Conservation (phyloP, 306 rosid genomes). For the Cyclanthera cordifolia region DNA sequence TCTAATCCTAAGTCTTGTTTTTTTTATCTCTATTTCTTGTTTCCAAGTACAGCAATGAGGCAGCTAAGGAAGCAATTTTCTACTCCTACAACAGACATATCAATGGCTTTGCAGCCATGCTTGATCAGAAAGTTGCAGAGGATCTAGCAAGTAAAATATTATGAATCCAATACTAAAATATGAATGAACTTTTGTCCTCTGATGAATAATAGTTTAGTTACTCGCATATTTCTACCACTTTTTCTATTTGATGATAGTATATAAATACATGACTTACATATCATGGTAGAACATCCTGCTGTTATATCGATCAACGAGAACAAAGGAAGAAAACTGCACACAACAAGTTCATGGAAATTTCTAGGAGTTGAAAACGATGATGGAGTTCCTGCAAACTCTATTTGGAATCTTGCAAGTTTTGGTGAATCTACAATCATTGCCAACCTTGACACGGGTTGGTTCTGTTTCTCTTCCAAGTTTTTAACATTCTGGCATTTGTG, state of each 20-base stretch:
- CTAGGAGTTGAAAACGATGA: constrained; percentile 30
- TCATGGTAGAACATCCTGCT: constrained; percentile 29
- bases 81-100: constrained; percentile 38
- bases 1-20: background rate
- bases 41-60: constrained; percentile 25
- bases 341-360: constrained; percentile 57
- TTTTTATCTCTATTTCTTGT: background rate
- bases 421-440: constrained; percentile 57
- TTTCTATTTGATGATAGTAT: background rate
- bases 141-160: constrained; percentile 31
- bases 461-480: background rate
- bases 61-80: constrained; percentile 36
- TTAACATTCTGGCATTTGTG: no score
- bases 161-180: background rate
- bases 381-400: constrained; percentile 18
- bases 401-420: constrained; percentile 36
- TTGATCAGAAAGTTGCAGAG: constrained; percentile 31
- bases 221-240: background rate
- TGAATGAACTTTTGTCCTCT: background rate
- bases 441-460: constrained; percentile 51
- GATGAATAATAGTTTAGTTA: background rate
- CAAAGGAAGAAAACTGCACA: constrained; percentile 30
- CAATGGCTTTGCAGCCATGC: constrained; percentile 47
- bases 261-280: background rate
- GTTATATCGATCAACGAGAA: constrained; percentile 31